Base-by-base conservation (phyloP, 768 basidiomycete genomes). In the Trametes maxima region DNA sequence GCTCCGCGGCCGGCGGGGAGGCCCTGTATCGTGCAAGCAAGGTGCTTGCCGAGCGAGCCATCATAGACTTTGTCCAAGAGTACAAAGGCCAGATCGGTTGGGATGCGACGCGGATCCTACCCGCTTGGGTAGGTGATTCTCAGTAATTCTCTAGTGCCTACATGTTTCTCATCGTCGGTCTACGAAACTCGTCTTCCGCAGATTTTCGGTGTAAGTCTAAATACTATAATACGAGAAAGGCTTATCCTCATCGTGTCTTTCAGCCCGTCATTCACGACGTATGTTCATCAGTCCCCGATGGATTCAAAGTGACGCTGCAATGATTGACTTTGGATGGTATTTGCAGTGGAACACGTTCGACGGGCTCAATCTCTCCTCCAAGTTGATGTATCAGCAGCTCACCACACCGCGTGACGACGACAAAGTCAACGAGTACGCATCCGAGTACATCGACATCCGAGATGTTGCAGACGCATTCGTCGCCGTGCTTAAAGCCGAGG, bases 401-500 rank as follows among this genome's bases (percentile, higher is more conserved):
- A 82, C 83, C 1, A 60, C 77, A 3, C 60, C 65, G 5, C 36
- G 59, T 0, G 78, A 76, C 68, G 75, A 77, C 67, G 63, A 75
- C 25, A 65, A 68, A 6, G 71, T 82, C 17, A 46, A 62, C 63
- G 61, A 65, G 24, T 64, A 57, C 36, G 55, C 45, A 22, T 48
- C 46, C 19, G 55, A 57, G 6, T 57, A 36, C 17, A 67, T 76
- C 43, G 77, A 77, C 64, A 76, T 77, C 8, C 66, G 77, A n/a
- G 76, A 77, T 47, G 66, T 75, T 13, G 75, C 73, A 2, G 36
- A 57, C 12, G 64, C 72, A 7, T 74, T 76, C 47, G 66, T 72
- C 24, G 64, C 69, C 12, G 68, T 71, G 12, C 55, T 76, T 44
- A 21, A 71, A 45, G 64, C 64, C 12, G 65, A 69, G 19, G 73